These are phyloP conservation scores for Penicillium sp. DNA, from an alignment of 2,329 filamentous ascomycete species.

Conservation along the genomic window DNA sequence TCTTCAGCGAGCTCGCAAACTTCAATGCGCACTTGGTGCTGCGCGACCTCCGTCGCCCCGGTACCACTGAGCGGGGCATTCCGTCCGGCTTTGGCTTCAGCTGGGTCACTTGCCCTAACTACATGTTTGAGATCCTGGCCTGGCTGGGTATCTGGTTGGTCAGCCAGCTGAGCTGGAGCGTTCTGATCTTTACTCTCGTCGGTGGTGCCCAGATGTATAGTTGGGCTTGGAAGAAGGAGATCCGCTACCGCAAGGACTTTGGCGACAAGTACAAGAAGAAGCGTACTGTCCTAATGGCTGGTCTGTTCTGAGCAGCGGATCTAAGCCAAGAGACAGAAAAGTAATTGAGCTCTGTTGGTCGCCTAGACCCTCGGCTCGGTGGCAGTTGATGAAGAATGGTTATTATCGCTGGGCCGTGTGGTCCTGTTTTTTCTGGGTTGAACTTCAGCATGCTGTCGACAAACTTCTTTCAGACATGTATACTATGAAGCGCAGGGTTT, in stretches of 20 bases:
- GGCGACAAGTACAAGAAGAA: constrained; percentile 95
- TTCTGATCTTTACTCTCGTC: constrained; percentile 72
- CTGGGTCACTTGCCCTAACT: constrained; percentile 93
- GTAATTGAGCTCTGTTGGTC: too few relatives aligned
- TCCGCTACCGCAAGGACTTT: constrained; percentile 85
- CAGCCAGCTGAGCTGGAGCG: constrained; percentile 72
- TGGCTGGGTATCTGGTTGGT: constrained; percentile 83
- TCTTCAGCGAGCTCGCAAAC: constrained; percentile 79
- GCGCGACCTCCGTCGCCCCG: constrained; percentile 72
- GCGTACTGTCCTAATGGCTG: constrained; percentile 79
- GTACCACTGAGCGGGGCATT: constrained; percentile 84
- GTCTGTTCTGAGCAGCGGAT: constrained; percentile 61
- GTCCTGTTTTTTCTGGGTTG: neutral
- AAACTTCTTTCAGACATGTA: neutral
- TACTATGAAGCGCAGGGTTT: neutral
- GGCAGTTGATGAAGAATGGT: neutral
- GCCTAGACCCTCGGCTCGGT: neutral
- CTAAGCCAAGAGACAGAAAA: neutral
- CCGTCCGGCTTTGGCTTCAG: constrained; percentile 82
- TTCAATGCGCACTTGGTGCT: constrained; percentile 78
- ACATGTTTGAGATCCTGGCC: constrained; percentile 85
- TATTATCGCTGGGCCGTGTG: neutral
- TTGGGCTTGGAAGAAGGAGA: constrained; percentile 94
- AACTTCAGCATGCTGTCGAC: neutral
- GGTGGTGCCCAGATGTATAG: constrained; percentile 77